phyloP scores from a whole-genome alignment of 768 basidiomycete genomes.

The Pleurotus giganteus region DNA sequence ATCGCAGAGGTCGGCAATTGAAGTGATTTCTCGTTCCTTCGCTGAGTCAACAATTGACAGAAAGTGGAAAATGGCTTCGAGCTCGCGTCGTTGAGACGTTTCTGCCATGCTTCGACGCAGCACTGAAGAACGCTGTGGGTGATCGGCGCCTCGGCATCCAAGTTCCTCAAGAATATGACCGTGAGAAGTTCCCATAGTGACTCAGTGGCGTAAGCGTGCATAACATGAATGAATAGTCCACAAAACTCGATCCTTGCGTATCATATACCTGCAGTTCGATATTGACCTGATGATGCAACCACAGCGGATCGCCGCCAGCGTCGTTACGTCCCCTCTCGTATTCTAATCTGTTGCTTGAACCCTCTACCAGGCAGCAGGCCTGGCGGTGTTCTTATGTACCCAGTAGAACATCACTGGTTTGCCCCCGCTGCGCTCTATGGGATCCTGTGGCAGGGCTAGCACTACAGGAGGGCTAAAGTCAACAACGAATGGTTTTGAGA shows the following conservation, averaged over 20 bases:
- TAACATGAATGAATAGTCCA: too few species aligned
- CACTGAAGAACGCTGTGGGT: background rate
- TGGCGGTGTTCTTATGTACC: background rate
- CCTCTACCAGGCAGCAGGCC: too few species aligned
- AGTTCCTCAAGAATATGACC: background rate
- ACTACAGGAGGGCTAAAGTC: slow-evolving; percentile 39
- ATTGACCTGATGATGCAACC: too few species aligned
- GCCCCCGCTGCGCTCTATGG: background rate
- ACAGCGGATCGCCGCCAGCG: too few species aligned
- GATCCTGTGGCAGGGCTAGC: background rate
- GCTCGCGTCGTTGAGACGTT: slow-evolving; percentile 51
- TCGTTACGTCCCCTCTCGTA: too few species aligned
- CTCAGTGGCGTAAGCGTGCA: too few species aligned
- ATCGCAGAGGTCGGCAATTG: slow-evolving; percentile 74
- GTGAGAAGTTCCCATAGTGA: too few species aligned
- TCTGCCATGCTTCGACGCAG: slow-evolving; percentile 28
- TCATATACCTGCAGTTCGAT: too few species aligned
- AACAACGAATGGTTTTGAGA: slow-evolving; percentile 28
- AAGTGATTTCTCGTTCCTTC: slow-evolving; percentile 47
- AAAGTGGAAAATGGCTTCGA: slow-evolving; percentile 81
- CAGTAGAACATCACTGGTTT: slow-evolving; percentile 2
- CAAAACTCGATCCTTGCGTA: too few species aligned
- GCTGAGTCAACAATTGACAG: slow-evolving; percentile 71
- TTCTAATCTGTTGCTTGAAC: background rate
- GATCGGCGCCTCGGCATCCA: background rate